Base-by-base conservation (phyloP, 176 grass and related monocot genomes). In the Hyparrhenia diplandra region DNA sequence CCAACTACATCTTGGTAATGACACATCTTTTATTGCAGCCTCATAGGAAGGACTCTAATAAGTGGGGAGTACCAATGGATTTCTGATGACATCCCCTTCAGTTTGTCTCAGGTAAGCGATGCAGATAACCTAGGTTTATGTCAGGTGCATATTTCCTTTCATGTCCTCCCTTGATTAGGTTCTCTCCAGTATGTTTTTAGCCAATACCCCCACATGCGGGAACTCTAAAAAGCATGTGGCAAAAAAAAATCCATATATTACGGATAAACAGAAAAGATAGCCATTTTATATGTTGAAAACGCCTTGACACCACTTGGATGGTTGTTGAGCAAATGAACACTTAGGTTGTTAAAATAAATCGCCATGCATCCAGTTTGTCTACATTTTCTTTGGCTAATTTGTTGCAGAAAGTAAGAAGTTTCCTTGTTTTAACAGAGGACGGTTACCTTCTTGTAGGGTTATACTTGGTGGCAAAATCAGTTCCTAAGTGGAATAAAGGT, bases 391-490 rank as follows among this genome's bases (percentile, higher is more conserved):
- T 63, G 28, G 18, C 13, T 70, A 28, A 34, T 82, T 82, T 55
- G 24, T 78, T 73, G 36, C 78, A 55, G 45, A 89, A 71, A 90
- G 46, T 90, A 86, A 86, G 73, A 78, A 32, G 36, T 51, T n/a
- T 51, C 18, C 79, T 73, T 86, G 81, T 86, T 83, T 73, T 90
- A 90, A 90, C 88, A 82, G 78, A 86, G 74, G 78, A 78, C 82
- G 67, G 30, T 82, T 83, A 41, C 86, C 32, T 76, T 83, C 78
- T 88, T 88, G 79, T 83, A 97, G 95, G 92, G 83, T 67, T 88
- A 88, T 87, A 94, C 90, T 85, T 94, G 90, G 89, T 97, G 90
- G 83, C 85, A 92, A 78, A 85, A 92, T 86, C 95, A 97, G 77
- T 94, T 97, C 88, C 78, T 92, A 75, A 74, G 64, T 65, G 92